These are phyloP conservation scores for Neonothopanus nambi DNA, from an alignment of 1,284 basidiomycete genomes.

Conservation along the genomic window DNA sequence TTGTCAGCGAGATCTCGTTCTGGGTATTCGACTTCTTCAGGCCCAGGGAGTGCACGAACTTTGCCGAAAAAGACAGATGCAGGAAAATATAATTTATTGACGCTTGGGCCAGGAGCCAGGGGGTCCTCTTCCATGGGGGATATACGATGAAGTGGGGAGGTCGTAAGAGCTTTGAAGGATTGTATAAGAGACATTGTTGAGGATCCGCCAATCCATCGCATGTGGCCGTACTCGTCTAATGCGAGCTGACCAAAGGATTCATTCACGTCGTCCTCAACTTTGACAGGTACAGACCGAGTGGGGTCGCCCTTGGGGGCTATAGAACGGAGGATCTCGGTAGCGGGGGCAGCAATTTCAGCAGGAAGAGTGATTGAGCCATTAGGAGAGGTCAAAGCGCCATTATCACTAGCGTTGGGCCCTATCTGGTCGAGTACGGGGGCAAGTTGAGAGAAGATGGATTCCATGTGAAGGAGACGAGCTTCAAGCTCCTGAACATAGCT, in stretches of 20 bases:
- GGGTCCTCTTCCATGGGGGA: slow-evolving; percentile 84
- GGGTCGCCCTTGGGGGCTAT: slow-evolving; percentile 40
- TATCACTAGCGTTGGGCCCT: slow-evolving; percentile 48
- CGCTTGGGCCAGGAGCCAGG: slow-evolving; percentile 68
- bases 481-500: slow-evolving; percentile 89
- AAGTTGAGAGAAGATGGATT: slow-evolving; percentile 74
- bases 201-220: slow-evolving; percentile 90
- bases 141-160: slow-evolving; percentile 71
- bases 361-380: slow-evolving; percentile 30
- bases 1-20: slow-evolving; percentile 81
- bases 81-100: slow-evolving; percentile 86
- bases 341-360: slow-evolving; percentile 28
- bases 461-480: slow-evolving; percentile 81
- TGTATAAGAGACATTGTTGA: slow-evolving; percentile 90
- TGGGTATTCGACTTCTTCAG: slow-evolving; percentile 88
- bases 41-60: slow-evolving; percentile 76
- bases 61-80: slow-evolving; percentile 88
- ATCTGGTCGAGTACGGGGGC: slow-evolving; percentile 74
- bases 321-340: slow-evolving; percentile 41
- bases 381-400: slow-evolving; percentile 30
- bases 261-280: slow-evolving; percentile 68
- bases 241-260: slow-evolving; percentile 86
- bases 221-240: slow-evolving; percentile 85
- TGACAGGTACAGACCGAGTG: slow-evolving; percentile 45
- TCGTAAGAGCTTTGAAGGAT: slow-evolving; percentile 76